Evolutionary conservation across 257 asterid species (phyloP).

Genomic region (Solanum infundibuliforme): DNA sequence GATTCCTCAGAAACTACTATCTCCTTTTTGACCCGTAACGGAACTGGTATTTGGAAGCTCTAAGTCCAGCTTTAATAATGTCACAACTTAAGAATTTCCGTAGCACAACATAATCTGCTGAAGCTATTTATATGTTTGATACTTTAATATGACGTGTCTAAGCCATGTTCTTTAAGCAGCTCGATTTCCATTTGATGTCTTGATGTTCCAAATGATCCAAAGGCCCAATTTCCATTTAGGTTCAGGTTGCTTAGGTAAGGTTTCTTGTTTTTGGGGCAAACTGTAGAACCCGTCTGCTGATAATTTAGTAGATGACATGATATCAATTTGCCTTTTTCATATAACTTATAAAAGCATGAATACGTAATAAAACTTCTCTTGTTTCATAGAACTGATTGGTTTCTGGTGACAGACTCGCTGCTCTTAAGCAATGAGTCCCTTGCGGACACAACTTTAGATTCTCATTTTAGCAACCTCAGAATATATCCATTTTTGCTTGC

Average conservation of each 20-base stretch:
- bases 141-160: neutral
- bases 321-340: neutral
- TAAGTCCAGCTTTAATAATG: neutral
- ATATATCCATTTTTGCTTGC: neutral
- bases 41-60: neutral
- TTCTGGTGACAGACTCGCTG: neutral
- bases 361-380: neutral
- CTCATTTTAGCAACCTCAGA: neutral
- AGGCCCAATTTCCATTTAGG: neutral
- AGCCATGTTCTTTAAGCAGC: neutral
- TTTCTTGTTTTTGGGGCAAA: neutral
- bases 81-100: neutral
- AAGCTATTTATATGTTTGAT: neutral
- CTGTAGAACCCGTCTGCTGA: neutral
- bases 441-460: neutral
- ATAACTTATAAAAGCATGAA: neutral
- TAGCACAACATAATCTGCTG: neutral
- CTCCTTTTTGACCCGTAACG: neutral
- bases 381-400: neutral
- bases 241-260: neutral
- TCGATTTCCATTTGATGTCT: neutral
- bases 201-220: neutral
- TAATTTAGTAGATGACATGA: neutral
- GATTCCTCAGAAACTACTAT: neutral
- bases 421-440: neutral